Conservation (phyloP, 306 rosid species). For the Erythrophleum fordii region DNA sequence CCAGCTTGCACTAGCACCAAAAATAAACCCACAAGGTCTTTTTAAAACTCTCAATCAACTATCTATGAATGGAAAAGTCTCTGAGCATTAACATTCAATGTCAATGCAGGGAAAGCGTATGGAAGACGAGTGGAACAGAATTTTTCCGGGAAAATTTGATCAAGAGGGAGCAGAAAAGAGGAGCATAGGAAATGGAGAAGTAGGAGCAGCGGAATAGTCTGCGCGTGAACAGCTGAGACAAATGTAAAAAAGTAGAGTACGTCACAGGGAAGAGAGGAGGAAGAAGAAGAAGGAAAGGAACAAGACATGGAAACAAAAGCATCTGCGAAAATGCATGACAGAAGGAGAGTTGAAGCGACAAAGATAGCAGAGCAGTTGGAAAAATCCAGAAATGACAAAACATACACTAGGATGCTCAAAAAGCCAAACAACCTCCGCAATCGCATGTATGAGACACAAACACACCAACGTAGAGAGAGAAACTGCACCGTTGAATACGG, state of each 20-base stretch:
- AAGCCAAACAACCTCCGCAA: constrained; percentile 6
- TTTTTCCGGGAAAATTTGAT: constrained; percentile 1
- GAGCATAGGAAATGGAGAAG: background rate
- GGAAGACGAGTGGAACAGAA: background rate
- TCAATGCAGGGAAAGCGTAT: background rate
- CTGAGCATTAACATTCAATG: background rate
- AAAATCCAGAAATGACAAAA: constrained; percentile 48
- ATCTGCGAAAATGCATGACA: background rate
- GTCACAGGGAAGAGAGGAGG: background rate
- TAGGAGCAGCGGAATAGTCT: background rate
- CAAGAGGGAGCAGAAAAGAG: background rate
- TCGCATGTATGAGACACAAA: constrained; percentile 38
- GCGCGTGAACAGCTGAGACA: background rate
- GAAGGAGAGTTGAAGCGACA: constrained; percentile 36
- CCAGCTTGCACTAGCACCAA: background rate
- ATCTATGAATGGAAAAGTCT: background rate
- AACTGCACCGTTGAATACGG: background rate
- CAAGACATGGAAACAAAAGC: background rate
- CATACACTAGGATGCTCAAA: constrained; percentile 33
- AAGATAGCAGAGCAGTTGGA: constrained; percentile 47
- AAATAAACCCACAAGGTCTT: background rate
- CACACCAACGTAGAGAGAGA: background rate
- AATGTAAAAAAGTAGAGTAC: background rate
- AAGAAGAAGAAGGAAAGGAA: background rate
- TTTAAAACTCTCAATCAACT: constrained; percentile 28